Evolutionary conservation across 1,139 yeast species (phyloP), one percentile per base, ranked within the genome.

Genomic region (Blastobotrys niveus): DNA sequence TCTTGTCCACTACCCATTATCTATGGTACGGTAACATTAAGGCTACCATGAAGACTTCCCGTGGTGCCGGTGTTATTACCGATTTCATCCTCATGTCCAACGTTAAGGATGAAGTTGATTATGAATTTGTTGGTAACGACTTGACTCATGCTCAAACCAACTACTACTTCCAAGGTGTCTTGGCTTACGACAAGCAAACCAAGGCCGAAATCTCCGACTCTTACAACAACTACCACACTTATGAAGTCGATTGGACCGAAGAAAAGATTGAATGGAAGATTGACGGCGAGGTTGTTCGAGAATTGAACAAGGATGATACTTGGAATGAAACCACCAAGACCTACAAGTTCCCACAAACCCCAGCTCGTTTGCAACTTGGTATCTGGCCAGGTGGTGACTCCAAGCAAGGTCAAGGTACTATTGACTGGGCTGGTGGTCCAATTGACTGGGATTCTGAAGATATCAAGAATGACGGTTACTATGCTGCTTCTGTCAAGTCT

Each of bases 361-460:
- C 97, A 3, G 72, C 91, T 44, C 77, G 95, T 60, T 67, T 89
- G 48, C 95, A 89, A 67, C 68, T 86, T 46, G 87, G 95, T 9
- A 64, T 89, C 52, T 89, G 97, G 97, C 96, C 97, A 9, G 96
- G 85, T 65, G 96, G 96, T 51, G 76, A 71, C 52, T 66, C 78
- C 19, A 56, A 71, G 43, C 77, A 77, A 60, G 80, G 79, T 34
- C 64, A 70, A 40, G 97, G 97, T 63, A 89, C 96, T 25, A 73
- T 81, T 53, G 82, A 76, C 54, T 89, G 97, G 97, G 95, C 96
- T 34, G 97, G 97, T 63, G 97, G 96, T 62, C 67, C 58, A 12
- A 77, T 88, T 48, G 76, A 87, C 69, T 89, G 96, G 96, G 68
- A 82, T 63, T 74, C 91, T n/a, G 64, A 71, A 9, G 96, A 87